A percentile compares a stretch with the other conserved stretches of the same genome.
Evolutionary conservation across 805 yeast genomes (phyloP).

Genomic region (Yamadazyma scolyti): DNA sequence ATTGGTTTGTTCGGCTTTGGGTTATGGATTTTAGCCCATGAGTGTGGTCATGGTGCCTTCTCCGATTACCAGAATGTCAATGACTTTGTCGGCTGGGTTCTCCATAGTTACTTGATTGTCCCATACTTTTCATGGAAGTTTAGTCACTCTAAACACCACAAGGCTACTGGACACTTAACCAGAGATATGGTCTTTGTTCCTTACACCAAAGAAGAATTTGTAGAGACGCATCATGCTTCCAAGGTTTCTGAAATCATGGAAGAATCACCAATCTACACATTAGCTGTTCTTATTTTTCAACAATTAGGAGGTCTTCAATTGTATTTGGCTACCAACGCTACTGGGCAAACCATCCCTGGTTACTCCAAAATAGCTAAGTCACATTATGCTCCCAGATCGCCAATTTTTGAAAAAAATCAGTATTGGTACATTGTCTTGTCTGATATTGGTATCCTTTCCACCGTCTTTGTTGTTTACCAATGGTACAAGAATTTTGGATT

Average conservation of each 20-base stretch:
- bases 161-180: conserved; percentile 58
- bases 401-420: conserved; percentile 51
- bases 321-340: conserved; percentile 50
- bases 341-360: conserved; percentile 48
- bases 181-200: conserved; percentile 63
- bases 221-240: conserved; percentile 27
- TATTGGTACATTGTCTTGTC: conserved; percentile 53
- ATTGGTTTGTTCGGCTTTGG: conserved; percentile 33
- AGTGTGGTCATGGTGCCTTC: conserved; percentile 64
- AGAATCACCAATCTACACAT: conserved; percentile 52
- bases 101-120: conserved; percentile 54
- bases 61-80: conserved; percentile 51
- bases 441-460: conserved; percentile 51
- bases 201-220: conserved; percentile 44
- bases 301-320: conserved; percentile 55
- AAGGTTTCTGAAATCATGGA: conserved; percentile 45
- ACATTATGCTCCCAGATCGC: conserved; percentile 54
- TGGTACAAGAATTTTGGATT: conserved; percentile 48
- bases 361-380: conserved; percentile 40
- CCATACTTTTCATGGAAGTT: conserved; percentile 65
- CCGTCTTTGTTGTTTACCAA: conserved; percentile 44
- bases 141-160: conserved; percentile 59
- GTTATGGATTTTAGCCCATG: conserved; percentile 61
- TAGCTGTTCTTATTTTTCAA: conserved; percentile 44
- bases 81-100: conserved; percentile 57